These are phyloP conservation scores for Blastomyces silverae DNA, from an alignment of 2,329 filamentous ascomycete genomes.

Conservation along the genomic window DNA sequence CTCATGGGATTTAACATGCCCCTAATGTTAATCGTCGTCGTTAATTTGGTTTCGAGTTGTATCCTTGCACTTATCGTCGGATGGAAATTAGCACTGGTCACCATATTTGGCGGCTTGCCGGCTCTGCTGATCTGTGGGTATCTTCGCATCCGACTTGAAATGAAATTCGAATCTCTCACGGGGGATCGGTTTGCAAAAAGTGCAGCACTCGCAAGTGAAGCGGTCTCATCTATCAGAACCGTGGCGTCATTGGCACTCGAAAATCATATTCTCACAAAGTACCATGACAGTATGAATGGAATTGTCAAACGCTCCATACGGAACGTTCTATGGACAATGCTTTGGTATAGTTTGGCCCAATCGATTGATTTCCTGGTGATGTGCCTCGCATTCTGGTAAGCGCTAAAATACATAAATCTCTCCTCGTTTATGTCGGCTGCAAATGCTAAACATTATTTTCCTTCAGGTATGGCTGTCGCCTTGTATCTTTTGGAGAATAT, in stretches of 20 bases:
- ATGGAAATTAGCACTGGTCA: constrained; percentile 73
- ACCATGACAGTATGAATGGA: constrained; percentile 30
- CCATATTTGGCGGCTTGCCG: constrained; percentile 43
- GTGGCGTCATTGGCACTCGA: constrained; percentile 47
- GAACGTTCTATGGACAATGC: constrained; percentile 25
- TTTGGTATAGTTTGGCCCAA: constrained; percentile 31
- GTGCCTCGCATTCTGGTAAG: constrained; percentile 13
- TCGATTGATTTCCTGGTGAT: constrained; percentile 22
- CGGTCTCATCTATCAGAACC: constrained; percentile 46
- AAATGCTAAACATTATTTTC: constrained; percentile 22
- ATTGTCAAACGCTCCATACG: constrained; percentile 25
- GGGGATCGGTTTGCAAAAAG: constrained; percentile 43
- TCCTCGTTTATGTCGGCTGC: constrained; percentile 16
- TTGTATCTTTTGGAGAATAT: constrained; percentile 30
- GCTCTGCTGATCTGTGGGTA: constrained; percentile 27
- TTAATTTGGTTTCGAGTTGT: constrained; percentile 66
- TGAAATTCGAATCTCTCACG: constrained; percentile 43
- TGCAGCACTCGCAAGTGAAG: constrained; percentile 47
- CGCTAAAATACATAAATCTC: constrained; percentile 43
- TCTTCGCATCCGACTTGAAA: constrained; percentile 45
- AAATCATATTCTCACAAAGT: constrained; percentile 33
- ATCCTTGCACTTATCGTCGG: constrained; percentile 60
- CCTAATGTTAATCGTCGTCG: constrained; percentile 66
- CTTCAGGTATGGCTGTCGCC: constrained; percentile 52
- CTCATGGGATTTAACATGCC: constrained; percentile 74